Evolutionary conservation across 2,329 filamentous ascomycete species (phyloP), one percentile per base, ranked within the genome.

Genomic region (Harringtonia aguacate): DNA sequence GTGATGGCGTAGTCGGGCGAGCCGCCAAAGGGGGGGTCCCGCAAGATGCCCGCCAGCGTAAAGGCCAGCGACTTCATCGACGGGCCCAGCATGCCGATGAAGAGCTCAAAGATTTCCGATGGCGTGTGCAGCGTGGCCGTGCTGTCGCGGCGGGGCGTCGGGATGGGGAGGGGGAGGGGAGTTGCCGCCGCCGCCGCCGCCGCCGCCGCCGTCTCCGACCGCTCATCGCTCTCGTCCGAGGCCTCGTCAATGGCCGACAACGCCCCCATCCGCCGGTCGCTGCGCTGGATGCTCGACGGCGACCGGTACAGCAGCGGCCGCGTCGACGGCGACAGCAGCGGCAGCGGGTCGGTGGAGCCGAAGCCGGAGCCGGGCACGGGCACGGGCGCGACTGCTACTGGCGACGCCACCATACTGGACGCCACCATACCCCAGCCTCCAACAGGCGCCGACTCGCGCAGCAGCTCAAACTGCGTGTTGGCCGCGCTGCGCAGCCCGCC

Each of bases 51-150:
- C 12, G 87, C 86, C 33, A 98, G 64, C 0, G 92, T 97, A 54
- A 84, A 92, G 3, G 87, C 86, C n/a, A 98, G 67, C 0, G 90
- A 95, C 61, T 95, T 94, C 80, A 95, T 94, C 0, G 90, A 92
- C 1, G 92, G 92, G 0, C 92, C 92, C 20, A 98, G 69, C 52
- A 92, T 79, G 18, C 75, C 71, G 47, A 98, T 95, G 61, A 97
- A 98, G 6, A 89, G 72, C 12, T 87, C 80, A 58, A 97, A 97
- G 51, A 97, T 94, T 46, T 95, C 87, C 0, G 84, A 78, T 1
- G 89, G 79, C 2, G 77, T 74, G 31, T 68, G 70, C 46, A 78
- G 74, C 12, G 46, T 48, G 7, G 29, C 21, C 12, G 37, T 36
- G 36, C 46, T 50, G 35, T 40, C 31, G 24, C 46, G 46, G 55